A percentile compares a stretch with the other conserved stretches of the same genome.
Conservation (phyloP, 1,284 basidiomycete genomes). For the Inonotus obliquus region DNA sequence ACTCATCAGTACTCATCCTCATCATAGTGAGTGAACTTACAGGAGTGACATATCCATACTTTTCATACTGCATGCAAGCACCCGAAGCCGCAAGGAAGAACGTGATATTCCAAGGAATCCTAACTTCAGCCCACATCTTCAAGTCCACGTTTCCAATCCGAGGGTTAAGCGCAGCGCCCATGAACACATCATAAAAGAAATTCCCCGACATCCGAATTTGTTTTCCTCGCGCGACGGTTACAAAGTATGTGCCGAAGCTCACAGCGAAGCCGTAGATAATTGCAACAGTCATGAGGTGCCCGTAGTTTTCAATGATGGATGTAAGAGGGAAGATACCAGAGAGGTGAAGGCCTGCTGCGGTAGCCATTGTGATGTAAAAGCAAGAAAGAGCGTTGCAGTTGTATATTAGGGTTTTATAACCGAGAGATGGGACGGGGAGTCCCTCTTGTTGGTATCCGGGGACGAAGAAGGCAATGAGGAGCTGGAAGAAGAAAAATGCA, state of each 20-base stretch:
- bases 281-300: slow-evolving; percentile 92
- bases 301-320: slow-evolving; percentile 95
- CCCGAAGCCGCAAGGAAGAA: slow-evolving; percentile 93
- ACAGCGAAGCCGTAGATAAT: slow-evolving; percentile 89
- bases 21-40: slow-evolving; percentile 36
- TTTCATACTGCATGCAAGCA: slow-evolving; percentile 93
- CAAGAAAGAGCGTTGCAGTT: slow-evolving; percentile 93
- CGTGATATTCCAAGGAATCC: slow-evolving; percentile 95
- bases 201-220: slow-evolving; percentile 92
- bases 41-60: slow-evolving; percentile 88
- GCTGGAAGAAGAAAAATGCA: slow-evolving; percentile 86
- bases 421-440: slow-evolving; percentile 87
- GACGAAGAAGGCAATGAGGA: slow-evolving; percentile 85
- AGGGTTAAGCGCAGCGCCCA: slow-evolving; percentile 95
- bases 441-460: slow-evolving; percentile 94
- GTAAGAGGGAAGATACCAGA: slow-evolving; percentile 86
- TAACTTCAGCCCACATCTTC: slow-evolving; percentile 99
- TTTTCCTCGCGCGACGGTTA: slow-evolving; percentile 73
- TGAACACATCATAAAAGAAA: slow-evolving; percentile 93
- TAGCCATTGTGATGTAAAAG: slow-evolving; percentile 83
- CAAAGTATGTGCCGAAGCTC: slow-evolving; percentile 76
- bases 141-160: slow-evolving; percentile 91
- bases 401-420: slow-evolving; percentile 91
- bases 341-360: slow-evolving; percentile 76
- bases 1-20: neutral